Conservation (phyloP, 2,329 filamentous ascomycete genomes). For the Claviceps maximensis region DNA sequence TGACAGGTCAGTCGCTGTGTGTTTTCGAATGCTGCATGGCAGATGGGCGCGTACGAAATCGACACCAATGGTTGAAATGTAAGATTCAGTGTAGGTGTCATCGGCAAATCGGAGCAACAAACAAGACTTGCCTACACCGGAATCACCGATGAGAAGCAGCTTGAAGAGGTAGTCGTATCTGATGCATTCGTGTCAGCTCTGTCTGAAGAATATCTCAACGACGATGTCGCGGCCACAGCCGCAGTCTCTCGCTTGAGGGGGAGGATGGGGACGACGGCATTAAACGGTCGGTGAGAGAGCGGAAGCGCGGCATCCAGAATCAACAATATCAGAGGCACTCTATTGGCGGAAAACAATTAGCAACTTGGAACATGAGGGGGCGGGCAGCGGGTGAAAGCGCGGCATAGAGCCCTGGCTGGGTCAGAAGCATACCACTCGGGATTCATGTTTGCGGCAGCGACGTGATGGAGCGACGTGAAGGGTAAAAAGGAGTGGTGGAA, state of each 20-base stretch:
- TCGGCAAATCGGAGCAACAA: constrained; percentile 95
- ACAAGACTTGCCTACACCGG: constrained; percentile 99
- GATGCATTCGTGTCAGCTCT: constrained; percentile 14
- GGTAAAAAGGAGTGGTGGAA: constrained; percentile 4
- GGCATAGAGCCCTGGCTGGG: constrained; percentile 16
- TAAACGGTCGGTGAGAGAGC: neutral
- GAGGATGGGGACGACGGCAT: neutral
- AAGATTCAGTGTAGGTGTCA: constrained; percentile 98
- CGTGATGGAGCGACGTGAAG: constrained; percentile 1
- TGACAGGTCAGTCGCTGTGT: constrained; percentile 8
- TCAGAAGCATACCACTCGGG: constrained; percentile 67
- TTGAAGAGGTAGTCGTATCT: constrained; percentile 99
- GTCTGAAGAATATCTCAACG: neutral
- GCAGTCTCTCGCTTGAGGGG: neutral
- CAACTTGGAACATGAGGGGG: constrained; percentile 15
- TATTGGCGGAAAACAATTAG: constrained; percentile 4
- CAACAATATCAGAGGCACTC: constrained; percentile 1
- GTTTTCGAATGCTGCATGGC: neutral
- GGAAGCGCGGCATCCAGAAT: neutral
- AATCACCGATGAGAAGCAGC: constrained; percentile 99
- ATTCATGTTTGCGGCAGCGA: constrained; percentile 55
- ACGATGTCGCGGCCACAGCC: neutral
- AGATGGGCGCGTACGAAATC: constrained; percentile 71
- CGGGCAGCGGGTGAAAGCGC: neutral
- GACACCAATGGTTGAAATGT: constrained; percentile 98